A percentile compares a stretch with the other conserved stretches of the same genome.
These are phyloP conservation scores for Aphanomyces astaci DNA, from an alignment of 352 stramenopile genomes.

Conservation along the genomic window DNA sequence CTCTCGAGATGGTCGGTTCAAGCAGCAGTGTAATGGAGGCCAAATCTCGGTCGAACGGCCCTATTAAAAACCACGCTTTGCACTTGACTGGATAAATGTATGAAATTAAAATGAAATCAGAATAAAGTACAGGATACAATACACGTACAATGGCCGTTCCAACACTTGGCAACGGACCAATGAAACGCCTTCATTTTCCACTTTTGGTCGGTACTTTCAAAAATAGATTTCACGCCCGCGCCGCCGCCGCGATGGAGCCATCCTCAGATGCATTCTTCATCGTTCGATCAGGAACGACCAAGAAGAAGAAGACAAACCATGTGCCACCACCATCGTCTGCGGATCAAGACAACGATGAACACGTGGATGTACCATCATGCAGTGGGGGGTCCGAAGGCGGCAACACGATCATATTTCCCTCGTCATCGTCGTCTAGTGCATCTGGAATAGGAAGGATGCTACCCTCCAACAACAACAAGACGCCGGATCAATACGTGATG, in stretches of 20 bases:
- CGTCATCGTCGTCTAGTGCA: not conserved
- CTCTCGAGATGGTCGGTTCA: not conserved
- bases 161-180: not conserved
- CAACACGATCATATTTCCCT: not conserved
- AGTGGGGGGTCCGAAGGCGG: not conserved
- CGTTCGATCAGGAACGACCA: not conserved
- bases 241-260: not conserved
- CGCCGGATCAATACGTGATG: constrained; percentile 1
- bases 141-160: too few species aligned
- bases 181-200: not conserved
- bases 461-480: not conserved
- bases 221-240: not conserved
- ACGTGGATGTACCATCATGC: too few species aligned
- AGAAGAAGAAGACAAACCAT: not conserved
- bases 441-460: not conserved
- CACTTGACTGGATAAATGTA: too few species aligned
- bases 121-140: too few species aligned
- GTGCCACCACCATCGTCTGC: not conserved
- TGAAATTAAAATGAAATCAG: not conserved
- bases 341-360: not conserved
- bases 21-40: not conserved
- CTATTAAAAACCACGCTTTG: too few species aligned
- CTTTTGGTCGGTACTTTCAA: not conserved
- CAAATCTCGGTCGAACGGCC: not conserved
- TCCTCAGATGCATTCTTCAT: not conserved